A percentile compares a stretch with the other conserved stretches of the same genome.
Conservation (phyloP, 2,329 filamentous ascomycete species). For the Dactylellina drechsleri region DNA sequence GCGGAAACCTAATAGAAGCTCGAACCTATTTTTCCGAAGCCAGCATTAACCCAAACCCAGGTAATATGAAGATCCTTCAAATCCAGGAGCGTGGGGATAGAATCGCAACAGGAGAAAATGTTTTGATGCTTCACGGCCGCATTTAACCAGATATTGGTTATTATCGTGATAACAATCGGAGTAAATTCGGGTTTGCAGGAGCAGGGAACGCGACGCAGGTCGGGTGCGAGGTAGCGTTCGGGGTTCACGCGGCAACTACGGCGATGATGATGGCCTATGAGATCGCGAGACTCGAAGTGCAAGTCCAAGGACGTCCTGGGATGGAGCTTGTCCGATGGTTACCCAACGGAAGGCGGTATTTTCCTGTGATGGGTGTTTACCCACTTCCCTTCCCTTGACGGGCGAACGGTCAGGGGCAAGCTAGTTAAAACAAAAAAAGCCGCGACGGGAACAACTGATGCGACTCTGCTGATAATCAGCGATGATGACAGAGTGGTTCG, state of each 20-base stretch:
- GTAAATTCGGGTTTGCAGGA: slow-evolving; percentile 42
- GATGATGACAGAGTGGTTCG: slow-evolving; percentile 1
- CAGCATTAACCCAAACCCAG: slow-evolving; percentile 35
- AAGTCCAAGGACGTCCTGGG: slow-evolving; percentile 18
- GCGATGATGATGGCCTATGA: slow-evolving; percentile 24
- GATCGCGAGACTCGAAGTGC: slow-evolving; percentile 25
- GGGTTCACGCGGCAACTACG: slow-evolving; percentile 36
- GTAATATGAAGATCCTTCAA: slow-evolving; percentile 47
- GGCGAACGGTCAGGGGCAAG: slow-evolving; percentile 9
- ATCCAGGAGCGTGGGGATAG: slow-evolving; percentile 1
- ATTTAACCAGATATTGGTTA: slow-evolving; percentile 43
- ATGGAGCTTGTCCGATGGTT: slow-evolving; percentile 45
- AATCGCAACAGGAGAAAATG: slow-evolving; percentile 2
- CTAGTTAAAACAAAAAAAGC: slow-evolving; percentile 19
- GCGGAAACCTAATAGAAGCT: slow-evolving; percentile 45
- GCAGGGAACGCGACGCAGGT: slow-evolving; percentile 33
- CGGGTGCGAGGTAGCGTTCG: slow-evolving; percentile 24
- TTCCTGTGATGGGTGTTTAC: not conserved
- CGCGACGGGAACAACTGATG: slow-evolving; percentile 24
- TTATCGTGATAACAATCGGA: slow-evolving; percentile 39
- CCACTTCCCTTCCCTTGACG: not conserved
- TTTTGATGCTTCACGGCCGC: slow-evolving; percentile 7
- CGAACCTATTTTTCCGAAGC: slow-evolving; percentile 53
- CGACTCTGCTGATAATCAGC: not conserved
- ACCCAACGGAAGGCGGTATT: slow-evolving; percentile 34